phyloP scores from a whole-genome alignment of 2,329 filamentous ascomycete genomes.

The Sporothrix phasma region DNA sequence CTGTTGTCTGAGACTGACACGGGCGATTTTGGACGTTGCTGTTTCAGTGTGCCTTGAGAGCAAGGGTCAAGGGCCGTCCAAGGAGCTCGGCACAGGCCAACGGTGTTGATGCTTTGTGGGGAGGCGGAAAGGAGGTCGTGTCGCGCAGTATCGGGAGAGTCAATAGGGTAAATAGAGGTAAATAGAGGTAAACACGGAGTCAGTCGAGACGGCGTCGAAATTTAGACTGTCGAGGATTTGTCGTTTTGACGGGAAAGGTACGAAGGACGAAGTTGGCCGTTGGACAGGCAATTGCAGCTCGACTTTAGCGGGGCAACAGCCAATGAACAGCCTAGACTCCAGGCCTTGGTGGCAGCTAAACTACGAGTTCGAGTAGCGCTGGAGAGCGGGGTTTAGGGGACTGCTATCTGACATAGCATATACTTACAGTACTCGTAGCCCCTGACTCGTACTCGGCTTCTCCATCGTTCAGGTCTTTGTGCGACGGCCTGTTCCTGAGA shows the following conservation, averaged over 20 bases:
- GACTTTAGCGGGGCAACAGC: constrained; percentile 12
- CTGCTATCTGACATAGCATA: too few relatives aligned
- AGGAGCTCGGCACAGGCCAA: not conserved
- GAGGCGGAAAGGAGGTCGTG: not conserved
- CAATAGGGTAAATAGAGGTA: too few relatives aligned
- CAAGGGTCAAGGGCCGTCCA: not conserved
- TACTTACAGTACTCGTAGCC: too few relatives aligned
- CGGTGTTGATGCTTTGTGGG: not conserved
- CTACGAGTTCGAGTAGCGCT: too few relatives aligned
- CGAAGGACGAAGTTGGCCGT: not conserved
- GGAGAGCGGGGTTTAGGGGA: not conserved
- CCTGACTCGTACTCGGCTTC: not conserved
- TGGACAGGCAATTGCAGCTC: constrained; percentile 8
- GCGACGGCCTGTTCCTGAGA: constrained; percentile 8
- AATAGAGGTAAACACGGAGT: too few relatives aligned
- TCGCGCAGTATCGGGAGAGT: not conserved
- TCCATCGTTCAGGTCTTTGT: not conserved
- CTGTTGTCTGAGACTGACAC: not conserved
- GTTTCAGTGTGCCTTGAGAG: not conserved
- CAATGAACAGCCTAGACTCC: constrained; percentile 6
- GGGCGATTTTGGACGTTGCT: not conserved
- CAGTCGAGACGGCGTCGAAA: not conserved
- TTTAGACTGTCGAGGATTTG: not conserved
- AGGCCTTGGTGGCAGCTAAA: too few relatives aligned
- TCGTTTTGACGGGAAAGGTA: not conserved